Evolutionary conservation across 495 filamentous ascomycete genomes (phyloP).

Genomic region (Xylaria flabelliformis): DNA sequence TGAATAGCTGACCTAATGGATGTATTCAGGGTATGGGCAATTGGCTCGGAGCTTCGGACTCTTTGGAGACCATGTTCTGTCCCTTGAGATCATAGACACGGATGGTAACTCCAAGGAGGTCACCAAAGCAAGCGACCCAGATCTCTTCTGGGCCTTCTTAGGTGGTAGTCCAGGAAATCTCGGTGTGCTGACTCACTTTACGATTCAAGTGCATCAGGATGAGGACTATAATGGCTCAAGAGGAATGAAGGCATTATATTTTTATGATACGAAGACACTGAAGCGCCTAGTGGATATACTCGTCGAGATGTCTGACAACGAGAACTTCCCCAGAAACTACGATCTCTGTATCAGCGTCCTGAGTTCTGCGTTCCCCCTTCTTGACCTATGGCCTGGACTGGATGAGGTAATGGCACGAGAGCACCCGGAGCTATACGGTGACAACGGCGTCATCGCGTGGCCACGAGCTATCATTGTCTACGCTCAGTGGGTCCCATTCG

Average conservation of each 20-base stretch:
- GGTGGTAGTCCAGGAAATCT: constrained; percentile 55
- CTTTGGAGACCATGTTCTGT: constrained; percentile 49
- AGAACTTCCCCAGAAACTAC: constrained; percentile 50
- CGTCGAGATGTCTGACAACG: constrained; percentile 49
- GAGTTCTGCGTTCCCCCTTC: constrained; percentile 43
- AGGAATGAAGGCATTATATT: constrained; percentile 44
- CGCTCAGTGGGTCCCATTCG: constrained; percentile 52
- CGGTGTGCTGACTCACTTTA: constrained; percentile 51
- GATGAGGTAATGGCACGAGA: constrained; percentile 40
- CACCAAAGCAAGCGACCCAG: constrained; percentile 43
- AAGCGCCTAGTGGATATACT: constrained; percentile 44
- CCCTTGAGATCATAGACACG: constrained; percentile 48
- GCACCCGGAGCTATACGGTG: constrained; percentile 43
- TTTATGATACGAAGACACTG: constrained; percentile 41
- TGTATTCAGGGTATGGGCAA: constrained; percentile 45
- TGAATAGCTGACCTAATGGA: constrained; percentile 22
- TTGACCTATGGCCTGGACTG: constrained; percentile 41
- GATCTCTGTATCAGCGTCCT: constrained; percentile 50
- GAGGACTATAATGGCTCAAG: constrained; percentile 44
- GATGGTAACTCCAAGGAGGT: constrained; percentile 46
- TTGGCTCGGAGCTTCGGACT: constrained; percentile 50
- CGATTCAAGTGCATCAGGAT: constrained; percentile 47
- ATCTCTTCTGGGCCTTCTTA: constrained; percentile 50
- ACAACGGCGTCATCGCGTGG: constrained; percentile 41
- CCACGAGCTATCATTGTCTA: constrained; percentile 47